Conservation (phyloP, 352 stramenopile species). For the Peronospora belbahrii region DNA sequence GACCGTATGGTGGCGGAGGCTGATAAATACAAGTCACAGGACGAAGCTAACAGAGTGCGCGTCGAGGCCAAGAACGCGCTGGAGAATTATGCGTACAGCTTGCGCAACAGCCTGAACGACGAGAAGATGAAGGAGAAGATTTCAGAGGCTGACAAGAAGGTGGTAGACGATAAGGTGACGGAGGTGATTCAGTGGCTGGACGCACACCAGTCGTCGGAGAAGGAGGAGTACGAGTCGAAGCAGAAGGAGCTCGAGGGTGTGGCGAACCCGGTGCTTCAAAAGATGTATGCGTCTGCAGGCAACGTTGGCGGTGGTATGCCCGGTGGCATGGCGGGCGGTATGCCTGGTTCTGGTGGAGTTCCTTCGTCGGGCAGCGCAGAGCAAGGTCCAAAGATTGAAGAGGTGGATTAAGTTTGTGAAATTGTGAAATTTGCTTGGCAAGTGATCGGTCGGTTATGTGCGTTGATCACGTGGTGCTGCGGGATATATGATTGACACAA, state of each 20-base stretch:
- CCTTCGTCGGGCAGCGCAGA: slow-evolving; percentile 29
- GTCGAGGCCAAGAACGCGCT: slow-evolving; percentile 95
- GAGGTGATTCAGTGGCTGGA: slow-evolving; percentile 97
- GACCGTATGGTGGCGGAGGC: slow-evolving; percentile 96
- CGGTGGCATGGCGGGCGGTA: slow-evolving; percentile 1
- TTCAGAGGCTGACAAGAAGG: slow-evolving; percentile 81
- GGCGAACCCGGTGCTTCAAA: slow-evolving; percentile 80
- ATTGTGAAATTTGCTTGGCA: too few relatives aligned
- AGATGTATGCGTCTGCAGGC: slow-evolving; percentile 66
- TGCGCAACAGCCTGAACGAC: slow-evolving; percentile 89
- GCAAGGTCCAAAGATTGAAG: slow-evolving; percentile 74
- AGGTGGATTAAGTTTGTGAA: slow-evolving; percentile 51
- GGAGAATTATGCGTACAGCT: slow-evolving; percentile 93
- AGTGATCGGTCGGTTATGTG: too few relatives aligned
- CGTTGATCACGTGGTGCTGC: too few relatives aligned
- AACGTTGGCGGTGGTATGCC: slow-evolving; percentile 11
- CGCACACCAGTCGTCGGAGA: slow-evolving; percentile 80
- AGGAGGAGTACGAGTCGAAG: slow-evolving; percentile 78
- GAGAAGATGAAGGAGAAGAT: slow-evolving; percentile 93
- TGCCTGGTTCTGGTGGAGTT: slow-evolving; percentile 19
- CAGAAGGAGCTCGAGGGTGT: slow-evolving; percentile 87
- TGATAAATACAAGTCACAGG: slow-evolving; percentile 96
- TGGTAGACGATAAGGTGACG: slow-evolving; percentile 86
- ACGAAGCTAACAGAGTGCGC: slow-evolving; percentile 93
- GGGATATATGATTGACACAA: too few relatives aligned